phyloP scores from a whole-genome alignment of 257 asterid species.

The Schizonepeta tenuifolia region DNA sequence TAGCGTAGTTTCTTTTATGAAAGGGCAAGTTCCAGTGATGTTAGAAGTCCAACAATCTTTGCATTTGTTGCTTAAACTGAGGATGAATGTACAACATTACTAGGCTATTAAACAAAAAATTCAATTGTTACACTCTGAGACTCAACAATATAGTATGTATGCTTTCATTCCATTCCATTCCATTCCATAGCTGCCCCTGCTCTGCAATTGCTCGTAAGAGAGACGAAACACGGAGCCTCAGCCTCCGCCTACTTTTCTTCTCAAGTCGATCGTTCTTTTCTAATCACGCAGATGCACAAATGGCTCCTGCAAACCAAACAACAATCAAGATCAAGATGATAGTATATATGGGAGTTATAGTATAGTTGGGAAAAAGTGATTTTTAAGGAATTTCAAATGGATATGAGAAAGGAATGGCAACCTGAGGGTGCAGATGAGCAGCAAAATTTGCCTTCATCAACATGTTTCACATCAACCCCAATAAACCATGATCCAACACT shows the following conservation, averaged over 20 bases:
- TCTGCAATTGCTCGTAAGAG: too few species aligned
- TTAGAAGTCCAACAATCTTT: too few species aligned
- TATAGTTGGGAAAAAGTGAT: not conserved
- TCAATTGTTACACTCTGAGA: too few species aligned
- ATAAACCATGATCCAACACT: conserved; percentile 94
- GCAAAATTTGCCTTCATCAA: conserved; percentile 88
- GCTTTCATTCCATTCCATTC: too few species aligned
- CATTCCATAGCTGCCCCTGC: too few species aligned
- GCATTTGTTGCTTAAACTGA: too few species aligned
- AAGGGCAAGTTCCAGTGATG: too few species aligned
- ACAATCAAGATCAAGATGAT: not conserved
- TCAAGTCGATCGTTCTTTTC: not conserved
- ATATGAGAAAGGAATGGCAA: conserved; percentile 27
- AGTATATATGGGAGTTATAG: not conserved
- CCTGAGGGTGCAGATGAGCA: conserved; percentile 90
- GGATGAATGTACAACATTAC: too few species aligned
- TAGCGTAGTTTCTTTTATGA: too few species aligned
- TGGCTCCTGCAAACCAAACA: conserved; percentile 45
- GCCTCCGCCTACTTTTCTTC: conserved; percentile 19
- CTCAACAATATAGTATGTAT: too few species aligned
- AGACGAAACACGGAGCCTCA: not conserved
- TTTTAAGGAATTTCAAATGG: not conserved
- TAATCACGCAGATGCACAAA: conserved; percentile 57
- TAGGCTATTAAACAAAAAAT: too few species aligned
- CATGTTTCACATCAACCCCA: conserved; percentile 77